phyloP scores from a whole-genome alignment of 495 filamentous ascomycete genomes.

The Aspergillus affinis region DNA sequence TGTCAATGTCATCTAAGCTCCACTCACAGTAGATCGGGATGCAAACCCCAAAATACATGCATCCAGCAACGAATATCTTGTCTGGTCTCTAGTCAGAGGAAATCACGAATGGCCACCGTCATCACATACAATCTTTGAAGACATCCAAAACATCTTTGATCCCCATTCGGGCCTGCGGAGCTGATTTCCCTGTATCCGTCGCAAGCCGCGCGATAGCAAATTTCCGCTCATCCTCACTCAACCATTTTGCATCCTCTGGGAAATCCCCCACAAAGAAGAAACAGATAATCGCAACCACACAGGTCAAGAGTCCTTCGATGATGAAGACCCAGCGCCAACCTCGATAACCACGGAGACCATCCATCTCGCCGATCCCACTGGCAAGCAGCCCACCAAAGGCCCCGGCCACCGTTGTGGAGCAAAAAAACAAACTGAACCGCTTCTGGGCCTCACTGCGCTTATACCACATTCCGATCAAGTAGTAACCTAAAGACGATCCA shows the following conservation, averaged over 20 bases:
- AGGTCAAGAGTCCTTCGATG: conserved; percentile 73
- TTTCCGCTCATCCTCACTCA: conserved; percentile 72
- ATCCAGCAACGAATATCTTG: conserved; percentile 71
- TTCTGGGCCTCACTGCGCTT: conserved; percentile 82
- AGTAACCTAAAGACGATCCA: conserved; percentile 54
- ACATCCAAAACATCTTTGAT: conserved; percentile 65
- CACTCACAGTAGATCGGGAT: conserved; percentile 76
- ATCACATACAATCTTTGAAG: conserved; percentile 67
- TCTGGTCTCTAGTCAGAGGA: conserved; percentile 27
- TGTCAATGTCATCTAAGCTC: background rate
- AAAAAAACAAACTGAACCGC: conserved; percentile 91
- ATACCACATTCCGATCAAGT: conserved; percentile 88
- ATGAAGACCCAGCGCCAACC: conserved; percentile 88
- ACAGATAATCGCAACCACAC: conserved; percentile 66
- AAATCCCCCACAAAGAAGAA: conserved; percentile 84
- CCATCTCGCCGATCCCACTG: conserved; percentile 77
- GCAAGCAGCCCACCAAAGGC: conserved; percentile 86
- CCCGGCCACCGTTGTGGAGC: conserved; percentile 75
- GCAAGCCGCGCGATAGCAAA: conserved; percentile 74
- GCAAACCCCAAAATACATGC: conserved; percentile 86
- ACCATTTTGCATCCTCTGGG: conserved; percentile 56
- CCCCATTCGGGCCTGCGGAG: conserved; percentile 62
- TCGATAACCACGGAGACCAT: conserved; percentile 59
- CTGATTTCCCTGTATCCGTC: conserved; percentile 73
- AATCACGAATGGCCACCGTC: background rate